Percentiles rank a stretch among this genome's conserved stretches.
Evolutionary conservation across 257 asterid species (phyloP).

Genomic region (Mitragyna speciosa): DNA sequence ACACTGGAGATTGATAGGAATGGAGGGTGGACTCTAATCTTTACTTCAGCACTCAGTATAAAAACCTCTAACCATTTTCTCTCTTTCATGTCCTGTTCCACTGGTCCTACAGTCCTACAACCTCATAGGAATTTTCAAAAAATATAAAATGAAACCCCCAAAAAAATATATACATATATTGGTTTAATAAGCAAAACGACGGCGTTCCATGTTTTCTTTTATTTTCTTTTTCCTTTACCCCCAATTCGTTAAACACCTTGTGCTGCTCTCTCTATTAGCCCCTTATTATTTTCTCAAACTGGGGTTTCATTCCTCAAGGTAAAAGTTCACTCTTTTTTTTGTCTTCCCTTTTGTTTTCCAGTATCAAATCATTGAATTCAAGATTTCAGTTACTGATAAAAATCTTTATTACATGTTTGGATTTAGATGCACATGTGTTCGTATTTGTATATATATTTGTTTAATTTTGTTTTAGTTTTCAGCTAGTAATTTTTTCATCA

Average conservation of each 20-base stretch:
- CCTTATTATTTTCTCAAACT: neutral
- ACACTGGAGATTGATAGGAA: neutral
- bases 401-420: too few relatives aligned
- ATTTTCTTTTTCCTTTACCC: neutral
- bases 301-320: neutral
- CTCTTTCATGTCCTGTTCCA: neutral
- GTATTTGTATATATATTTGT: neutral
- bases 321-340: neutral
- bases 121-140: too few relatives aligned
- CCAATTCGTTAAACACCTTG: neutral
- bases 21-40: neutral
- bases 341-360: neutral
- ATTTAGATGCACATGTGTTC: too few relatives aligned
- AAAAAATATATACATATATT: too few relatives aligned
- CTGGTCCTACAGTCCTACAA: too few relatives aligned
- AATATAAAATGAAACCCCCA: neutral
- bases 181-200: too few relatives aligned
- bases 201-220: too few relatives aligned
- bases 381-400: neutral
- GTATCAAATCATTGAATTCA: neutral
- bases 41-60: too few relatives aligned
- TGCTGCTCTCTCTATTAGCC: neutral
- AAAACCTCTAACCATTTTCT: too few relatives aligned
- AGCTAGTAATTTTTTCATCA: neutral
- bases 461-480: neutral